Evolutionary conservation across 2,329 filamentous ascomycete species (phyloP).

Genomic region (Alternaria arbusti): DNA sequence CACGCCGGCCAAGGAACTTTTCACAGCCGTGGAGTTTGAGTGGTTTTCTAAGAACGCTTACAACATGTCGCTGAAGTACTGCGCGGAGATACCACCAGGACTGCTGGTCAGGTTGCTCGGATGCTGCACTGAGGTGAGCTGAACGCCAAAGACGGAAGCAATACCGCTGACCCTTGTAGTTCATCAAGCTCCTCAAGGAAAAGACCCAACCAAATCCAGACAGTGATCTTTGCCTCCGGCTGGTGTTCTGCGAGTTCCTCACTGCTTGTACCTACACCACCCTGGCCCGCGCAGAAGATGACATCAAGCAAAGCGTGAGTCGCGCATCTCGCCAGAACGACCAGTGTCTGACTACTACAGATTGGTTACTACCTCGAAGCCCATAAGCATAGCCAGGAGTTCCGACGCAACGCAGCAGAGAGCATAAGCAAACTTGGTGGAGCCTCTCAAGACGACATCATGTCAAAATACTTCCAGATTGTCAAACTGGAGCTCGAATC

Average conservation of each 20-base stretch:
- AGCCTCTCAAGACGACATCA: constrained; percentile 59
- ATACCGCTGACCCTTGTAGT: constrained; percentile 32
- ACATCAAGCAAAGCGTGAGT: constrained; percentile 49
- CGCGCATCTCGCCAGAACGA: constrained; percentile 13
- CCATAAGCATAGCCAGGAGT: constrained; percentile 66
- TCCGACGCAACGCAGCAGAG: constrained; percentile 57
- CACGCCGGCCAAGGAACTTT: constrained; percentile 53
- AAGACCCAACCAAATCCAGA: constrained; percentile 24
- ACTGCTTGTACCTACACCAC: constrained; percentile 54
- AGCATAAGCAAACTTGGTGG: constrained; percentile 50
- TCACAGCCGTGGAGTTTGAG: constrained; percentile 71
- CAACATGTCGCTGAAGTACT: constrained; percentile 73
- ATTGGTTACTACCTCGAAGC: constrained; percentile 68
- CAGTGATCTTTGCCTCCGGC: constrained; percentile 63
- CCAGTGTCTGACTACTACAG: constrained; percentile 49
- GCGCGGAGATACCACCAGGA: constrained; percentile 62
- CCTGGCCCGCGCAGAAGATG: constrained; percentile 56
- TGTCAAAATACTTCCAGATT: constrained; percentile 68
- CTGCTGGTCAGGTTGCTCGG: constrained; percentile 63
- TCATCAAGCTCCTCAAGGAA: constrained; percentile 49
- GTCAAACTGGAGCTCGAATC: constrained; percentile 82
- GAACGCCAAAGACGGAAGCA: not conserved
- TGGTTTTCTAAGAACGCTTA: constrained; percentile 88
- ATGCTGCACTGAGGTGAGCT: constrained; percentile 51
- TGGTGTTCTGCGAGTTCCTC: constrained; percentile 75